Evolutionary conservation across 2,329 filamentous ascomycete species (phyloP).

Genomic region (Colletotrichum phormii): DNA sequence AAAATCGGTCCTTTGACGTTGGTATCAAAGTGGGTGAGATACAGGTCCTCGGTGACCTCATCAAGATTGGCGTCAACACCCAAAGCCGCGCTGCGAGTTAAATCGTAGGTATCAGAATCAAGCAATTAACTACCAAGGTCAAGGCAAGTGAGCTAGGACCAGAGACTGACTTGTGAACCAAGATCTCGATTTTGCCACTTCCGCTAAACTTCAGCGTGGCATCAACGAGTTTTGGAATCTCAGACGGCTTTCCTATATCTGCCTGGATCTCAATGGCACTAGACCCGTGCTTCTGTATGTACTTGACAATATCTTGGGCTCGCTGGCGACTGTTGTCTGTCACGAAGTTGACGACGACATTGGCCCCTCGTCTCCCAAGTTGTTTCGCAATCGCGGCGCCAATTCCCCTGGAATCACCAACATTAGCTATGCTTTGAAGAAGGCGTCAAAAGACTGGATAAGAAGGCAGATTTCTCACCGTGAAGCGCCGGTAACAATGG

Average conservation of each 20-base stretch:
- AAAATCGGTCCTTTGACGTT: slow-evolving; percentile 40
- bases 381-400: slow-evolving; percentile 73
- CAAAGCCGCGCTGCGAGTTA: neutral
- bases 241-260: slow-evolving; percentile 34
- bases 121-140: too few relatives aligned
- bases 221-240: slow-evolving; percentile 38
- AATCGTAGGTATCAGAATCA: neutral
- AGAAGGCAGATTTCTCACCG: slow-evolving; percentile 24
- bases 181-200: slow-evolving; percentile 42
- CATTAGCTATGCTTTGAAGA: neutral
- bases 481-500: slow-evolving; percentile 21
- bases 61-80: neutral
- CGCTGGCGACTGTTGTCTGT: slow-evolving; percentile 35
- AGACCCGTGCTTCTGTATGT: slow-evolving; percentile 35
- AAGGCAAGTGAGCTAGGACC: too few relatives aligned
- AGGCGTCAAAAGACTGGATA: neutral
- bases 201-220: slow-evolving; percentile 37
- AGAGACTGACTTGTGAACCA: slow-evolving; percentile 40
- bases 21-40: slow-evolving; percentile 14
- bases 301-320: slow-evolving; percentile 36
- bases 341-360: slow-evolving; percentile 40
- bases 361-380: slow-evolving; percentile 68
- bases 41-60: slow-evolving; percentile 2
- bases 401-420: slow-evolving; percentile 47
- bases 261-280: slow-evolving; percentile 37